Conservation (phyloP, 352 stramenopile genomes). For the Phytophthora citrophthora region DNA sequence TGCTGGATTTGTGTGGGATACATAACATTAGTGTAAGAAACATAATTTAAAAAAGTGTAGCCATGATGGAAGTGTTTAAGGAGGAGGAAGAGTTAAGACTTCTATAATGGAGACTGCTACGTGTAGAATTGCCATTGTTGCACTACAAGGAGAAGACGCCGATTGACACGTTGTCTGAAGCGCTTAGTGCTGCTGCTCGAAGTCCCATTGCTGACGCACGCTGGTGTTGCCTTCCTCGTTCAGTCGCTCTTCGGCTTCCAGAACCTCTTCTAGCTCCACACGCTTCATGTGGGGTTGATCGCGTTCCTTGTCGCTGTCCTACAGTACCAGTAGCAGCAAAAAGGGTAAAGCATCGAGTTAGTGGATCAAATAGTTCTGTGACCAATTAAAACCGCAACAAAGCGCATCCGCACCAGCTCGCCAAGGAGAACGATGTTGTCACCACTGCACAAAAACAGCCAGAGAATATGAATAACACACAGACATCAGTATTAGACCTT, state of each 20-base stretch:
- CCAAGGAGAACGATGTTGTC: constrained; percentile 90
- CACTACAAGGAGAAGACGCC: constrained; percentile 7
- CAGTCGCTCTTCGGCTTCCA: constrained; percentile 80
- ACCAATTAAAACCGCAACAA: not conserved
- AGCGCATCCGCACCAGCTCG: constrained; percentile 61
- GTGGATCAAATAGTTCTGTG: not conserved
- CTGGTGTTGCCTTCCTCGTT: constrained; percentile 69
- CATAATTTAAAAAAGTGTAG: constrained; percentile 8
- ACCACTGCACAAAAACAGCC: constrained; percentile 45
- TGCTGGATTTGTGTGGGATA: constrained; percentile 2
- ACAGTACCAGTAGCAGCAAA: not conserved
- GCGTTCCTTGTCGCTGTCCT: constrained; percentile 86
- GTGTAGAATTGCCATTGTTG: constrained; percentile 5
- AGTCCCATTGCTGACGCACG: constrained; percentile 87
- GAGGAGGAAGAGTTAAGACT: not conserved
- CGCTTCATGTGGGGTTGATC: constrained; percentile 85
- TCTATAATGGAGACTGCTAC: constrained; percentile 20
- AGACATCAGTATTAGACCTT: constrained; percentile 1
- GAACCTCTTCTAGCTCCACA: constrained; percentile 76
- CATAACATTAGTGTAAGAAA: not conserved
- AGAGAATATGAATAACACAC: not conserved
- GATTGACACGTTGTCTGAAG: not conserved
- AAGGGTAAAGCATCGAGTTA: not conserved
- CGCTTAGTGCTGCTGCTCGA: constrained; percentile 58
- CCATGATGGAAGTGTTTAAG: constrained; percentile 1